Conservation (phyloP, 305 asterid species). For the Salvia sclarea region DNA sequence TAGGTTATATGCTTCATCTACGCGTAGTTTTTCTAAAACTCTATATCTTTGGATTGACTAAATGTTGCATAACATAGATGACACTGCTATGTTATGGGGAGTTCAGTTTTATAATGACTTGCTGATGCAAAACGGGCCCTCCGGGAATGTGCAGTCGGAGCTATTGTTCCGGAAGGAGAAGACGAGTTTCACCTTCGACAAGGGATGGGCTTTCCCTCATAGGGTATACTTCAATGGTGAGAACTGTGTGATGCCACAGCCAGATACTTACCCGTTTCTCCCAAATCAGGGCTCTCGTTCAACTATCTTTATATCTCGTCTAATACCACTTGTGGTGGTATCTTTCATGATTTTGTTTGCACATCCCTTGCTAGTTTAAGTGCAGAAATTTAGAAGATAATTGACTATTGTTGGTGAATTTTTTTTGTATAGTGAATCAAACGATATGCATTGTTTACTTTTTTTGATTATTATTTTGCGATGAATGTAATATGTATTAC, state of each 20-base stretch:
- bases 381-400: background rate
- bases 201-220: conserved; percentile 68
- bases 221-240: conserved; percentile 59
- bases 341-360: conserved; percentile 27
- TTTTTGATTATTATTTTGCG: background rate
- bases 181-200: conserved; percentile 42
- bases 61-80: conserved; percentile 40
- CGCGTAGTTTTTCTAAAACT: background rate
- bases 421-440: background rate
- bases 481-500: conserved; percentile 9
- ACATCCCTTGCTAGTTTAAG: conserved; percentile 8
- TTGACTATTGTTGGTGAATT: background rate
- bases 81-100: conserved; percentile 62
- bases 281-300: conserved; percentile 32
- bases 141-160: conserved; percentile 61
- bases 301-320: conserved; percentile 2
- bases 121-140: conserved; percentile 47
- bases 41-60: background rate
- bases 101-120: conserved; percentile 52
- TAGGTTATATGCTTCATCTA: background rate
- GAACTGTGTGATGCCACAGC: conserved; percentile 62
- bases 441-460: background rate
- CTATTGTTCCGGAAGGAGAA: conserved; percentile 49
- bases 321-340: conserved; percentile 1
- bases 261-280: conserved; percentile 48